Percentiles rank a stretch among this genome's conserved stretches.
These are phyloP conservation scores for Epicoccum sorghinum DNA, from an alignment of 2,329 filamentous ascomycete genomes.

Conservation along the genomic window DNA sequence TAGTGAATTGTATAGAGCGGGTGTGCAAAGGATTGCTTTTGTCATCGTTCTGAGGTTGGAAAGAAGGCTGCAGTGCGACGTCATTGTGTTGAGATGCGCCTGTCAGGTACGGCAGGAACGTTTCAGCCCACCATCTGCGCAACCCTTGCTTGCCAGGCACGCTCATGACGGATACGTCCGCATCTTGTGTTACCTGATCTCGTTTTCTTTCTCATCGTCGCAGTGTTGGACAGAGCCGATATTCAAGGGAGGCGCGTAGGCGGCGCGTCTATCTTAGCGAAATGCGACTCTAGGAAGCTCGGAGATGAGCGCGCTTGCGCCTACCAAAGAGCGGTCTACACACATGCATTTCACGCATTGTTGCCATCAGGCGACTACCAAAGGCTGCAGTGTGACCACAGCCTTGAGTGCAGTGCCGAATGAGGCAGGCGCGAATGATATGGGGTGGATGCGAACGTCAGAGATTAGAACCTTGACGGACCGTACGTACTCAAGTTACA, in stretches of 20 bases:
- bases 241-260: background rate
- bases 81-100: conserved; percentile 1
- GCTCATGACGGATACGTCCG: conserved; percentile 8
- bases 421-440: background rate
- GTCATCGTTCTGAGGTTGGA: conserved; percentile 7
- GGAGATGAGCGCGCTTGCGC: conserved; percentile 10
- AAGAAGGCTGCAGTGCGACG: conserved; percentile 4
- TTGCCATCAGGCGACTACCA: conserved; percentile 2
- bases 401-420: background rate
- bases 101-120: conserved; percentile 13
- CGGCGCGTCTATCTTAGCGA: background rate
- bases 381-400: conserved; percentile 6
- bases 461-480: background rate
- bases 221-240: no score
- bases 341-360: conserved; percentile 5
- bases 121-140: conserved; percentile 9
- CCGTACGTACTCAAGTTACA: background rate
- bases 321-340: conserved; percentile 12
- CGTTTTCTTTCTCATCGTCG: background rate
- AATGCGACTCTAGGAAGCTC: background rate
- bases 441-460: conserved; percentile 3
- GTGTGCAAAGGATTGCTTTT: conserved; percentile 4
- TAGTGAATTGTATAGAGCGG: background rate
- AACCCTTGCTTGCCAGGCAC: conserved; percentile 11
- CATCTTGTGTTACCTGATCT: conserved; percentile 6